Base-by-base conservation (phyloP, 1,284 basidiomycete genomes). In the Ustilago curta region DNA sequence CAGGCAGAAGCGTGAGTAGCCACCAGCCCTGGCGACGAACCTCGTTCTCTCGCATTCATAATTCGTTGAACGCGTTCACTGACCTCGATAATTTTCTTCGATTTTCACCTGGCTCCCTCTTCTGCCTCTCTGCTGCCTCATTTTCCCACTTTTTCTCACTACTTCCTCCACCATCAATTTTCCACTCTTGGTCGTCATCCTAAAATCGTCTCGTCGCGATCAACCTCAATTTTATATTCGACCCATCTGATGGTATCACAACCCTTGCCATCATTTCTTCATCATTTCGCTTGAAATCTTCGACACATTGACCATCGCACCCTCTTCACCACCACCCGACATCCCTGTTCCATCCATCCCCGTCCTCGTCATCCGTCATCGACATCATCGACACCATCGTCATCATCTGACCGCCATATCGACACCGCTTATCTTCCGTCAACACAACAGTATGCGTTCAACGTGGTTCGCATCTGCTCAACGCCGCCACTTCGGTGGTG, bases 401-500 rank as follows among this genome's bases (percentile, higher is more conserved):
- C 32, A 51, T 44, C 43, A 27, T 23, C 29, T 47, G 29, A 35
- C 4, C 16, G 42, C 25, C 43, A 45, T 51, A n/a, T 31, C 18
- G 7, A 16, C 49, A 21, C 19, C 53, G n/a, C 35, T 45, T 19
- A 12, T 32, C 45, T 48, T 16, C 55, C 42, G 19, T 18, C 7
- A 18, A 23, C 39, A 21, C 29, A 21, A 44, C 73, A 80, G 78
- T 80, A 69, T 70, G 73, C 58, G 74, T 80, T 39, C 78, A 80
- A 56, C 76, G 78, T 57, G 78, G 78, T 6, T 72, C 74, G 49
- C 76, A 70, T 63, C 62, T 77, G 53, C 73, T 73, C 61, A 78
- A 75, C 40, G 76, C 77, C 45, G 74, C 76, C 50, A 81, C 74
- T 56, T 77, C 77, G 49, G 69, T 81, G 66, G 72, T 79, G 65